Evolutionary conservation across 2,329 filamentous ascomycete genomes (phyloP), one percentile per base, ranked within the genome.

Genomic region (Penicillium sp.): DNA sequence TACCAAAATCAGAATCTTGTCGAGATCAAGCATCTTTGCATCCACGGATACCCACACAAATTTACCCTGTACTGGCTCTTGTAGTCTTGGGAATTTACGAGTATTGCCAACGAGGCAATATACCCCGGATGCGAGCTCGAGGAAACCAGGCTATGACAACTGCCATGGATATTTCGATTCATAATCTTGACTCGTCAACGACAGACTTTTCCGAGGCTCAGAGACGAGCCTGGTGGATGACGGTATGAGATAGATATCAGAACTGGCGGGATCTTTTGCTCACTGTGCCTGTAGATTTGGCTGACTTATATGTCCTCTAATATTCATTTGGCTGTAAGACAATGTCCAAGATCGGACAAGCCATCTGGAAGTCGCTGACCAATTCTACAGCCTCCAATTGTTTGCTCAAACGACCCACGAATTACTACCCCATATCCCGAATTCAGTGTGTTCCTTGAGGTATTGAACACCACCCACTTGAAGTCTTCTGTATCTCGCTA

Each of bases 181-280:
- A 68, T 41, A 46, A 40, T 5, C 53, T 63, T 31, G 54, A 46
- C 3, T 31, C 45, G 4, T 48, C 45, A 2, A 36, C 22, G 11
- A 50, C 50, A 10, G 50, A 45, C 14, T 55, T 49, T 32, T 59
- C 57, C 1, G 63, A 66, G 22, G 62, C 62, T 8, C 60, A 65
- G 46, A 54, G 59, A 21, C 58, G 64, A 16, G 53, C 57, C 13
- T 68, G 66, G 66, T 68, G 65, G 66, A 64, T 61, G 47, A 61
- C 59, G 10, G 66, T 68, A 14, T 34, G 65, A 58, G 3, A 1
- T 6, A 45, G 13, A 39, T 32, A 8, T 8, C 11, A 18, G 2
- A 13, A 34, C n/a, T 52, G 6, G 11, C 10, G 22, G n/a, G 8
- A 29, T 4, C 7, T 22, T 10, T 16, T 41, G 31, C 55, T 57